Base-by-base conservation (phyloP, 495 filamentous ascomycete genomes). In the Penicillium mononematosum region DNA sequence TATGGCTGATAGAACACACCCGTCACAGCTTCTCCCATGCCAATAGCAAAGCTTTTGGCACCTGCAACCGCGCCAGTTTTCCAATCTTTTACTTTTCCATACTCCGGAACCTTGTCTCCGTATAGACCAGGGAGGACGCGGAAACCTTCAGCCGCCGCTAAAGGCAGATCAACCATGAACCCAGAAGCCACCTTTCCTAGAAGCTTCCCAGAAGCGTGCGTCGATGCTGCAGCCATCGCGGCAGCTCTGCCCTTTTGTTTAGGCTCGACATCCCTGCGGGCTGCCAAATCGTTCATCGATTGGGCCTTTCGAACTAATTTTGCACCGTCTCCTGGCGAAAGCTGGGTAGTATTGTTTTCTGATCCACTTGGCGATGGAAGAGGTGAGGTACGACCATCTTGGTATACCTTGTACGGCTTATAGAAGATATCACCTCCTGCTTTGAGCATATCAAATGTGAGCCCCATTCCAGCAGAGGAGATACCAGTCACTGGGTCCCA, bases 51-150 rank as follows among this genome's bases (percentile, higher is more conserved):
- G 58, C 87, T 88, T 60, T 81, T 76, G 3, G 65, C 58, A 5
- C 61, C 75, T 6, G 68, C 68, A 4, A 58, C 32, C 1, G 65
- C 59, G 3, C 75, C 75, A 5, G 65, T 66, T 50, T 70, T 70
- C 70, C 69, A 77, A 36, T 73, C 74, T 1, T 53, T 57, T 3
- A 78, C 63, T 4, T 63, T 47, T 3, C 61, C 65, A n/a, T 73
- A 60, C n/a, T 71, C 60, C n/a, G 58, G 60, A 27, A 77, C 80
- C 50, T 76, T 73, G 58, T 84, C 86, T 5, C 89, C 88, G 60
- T 91, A 90, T 3, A 96, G 75, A 2, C 88, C 81, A 1, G 91
- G 91, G 0, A 89, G 87, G 58, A 91, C 90, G 65, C 92, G 89
- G 58, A 92, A 87, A 2, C 91, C 90, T 64, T 92, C 89, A 2